A percentile compares a stretch with the other conserved stretches of the same genome.
phyloP scores from a whole-genome alignment of 2,329 filamentous ascomycete species.

The Neofusicoccum laricinum region DNA sequence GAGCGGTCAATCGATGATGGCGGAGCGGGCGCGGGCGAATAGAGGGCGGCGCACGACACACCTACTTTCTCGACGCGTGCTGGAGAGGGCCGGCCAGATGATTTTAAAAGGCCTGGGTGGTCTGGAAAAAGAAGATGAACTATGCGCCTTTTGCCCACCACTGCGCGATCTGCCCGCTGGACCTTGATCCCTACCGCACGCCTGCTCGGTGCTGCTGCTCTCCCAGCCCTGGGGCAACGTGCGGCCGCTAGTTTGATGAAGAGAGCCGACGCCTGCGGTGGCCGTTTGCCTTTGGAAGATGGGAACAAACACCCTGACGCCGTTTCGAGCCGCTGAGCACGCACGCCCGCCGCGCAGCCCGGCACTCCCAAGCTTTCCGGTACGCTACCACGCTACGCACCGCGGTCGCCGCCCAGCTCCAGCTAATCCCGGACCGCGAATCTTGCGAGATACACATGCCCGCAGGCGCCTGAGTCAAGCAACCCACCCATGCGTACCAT shows the following conservation, averaged over 20 bases:
- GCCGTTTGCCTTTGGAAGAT: neutral
- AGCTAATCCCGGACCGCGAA: slow-evolving; percentile 10
- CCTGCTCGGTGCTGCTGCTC: neutral
- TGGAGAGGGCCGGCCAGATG: neutral
- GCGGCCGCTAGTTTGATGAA: slow-evolving; percentile 13
- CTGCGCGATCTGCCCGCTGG: neutral
- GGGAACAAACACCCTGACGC: neutral
- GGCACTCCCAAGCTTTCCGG: slow-evolving; percentile 2
- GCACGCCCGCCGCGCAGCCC: neutral
- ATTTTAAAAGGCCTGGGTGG: slow-evolving; percentile 2
- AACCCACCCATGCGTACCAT: slow-evolving; percentile 3
- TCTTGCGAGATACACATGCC: slow-evolving; percentile 1
- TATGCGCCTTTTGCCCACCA: neutral
- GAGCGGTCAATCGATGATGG: neutral
- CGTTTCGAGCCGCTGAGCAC: slow-evolving; percentile 5
- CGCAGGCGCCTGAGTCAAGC: neutral
- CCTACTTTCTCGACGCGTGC: neutral
- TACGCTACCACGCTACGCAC: slow-evolving; percentile 2
- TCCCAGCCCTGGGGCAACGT: slow-evolving; percentile 4
- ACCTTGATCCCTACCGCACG: neutral
- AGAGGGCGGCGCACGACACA: neutral
- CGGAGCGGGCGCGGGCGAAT: neutral
- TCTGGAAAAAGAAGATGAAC: neutral
- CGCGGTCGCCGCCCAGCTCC: neutral
- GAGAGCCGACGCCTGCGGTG: neutral